phyloP scores from a whole-genome alignment of 345 rosid species.

The Citrus sinensis region DVS_A1.0 CM039165.1:26172501-26173000 shows the following conservation, averaged over 20 bases:
- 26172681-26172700: no score
- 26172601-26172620: constrained; percentile 22
- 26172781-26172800: constrained; percentile 14
- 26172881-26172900: constrained; percentile 64
- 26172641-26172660: no score
- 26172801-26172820: constrained; percentile 25
- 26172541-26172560: neutral
- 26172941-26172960: constrained; percentile 30
- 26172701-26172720: neutral
- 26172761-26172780: constrained; percentile 36
- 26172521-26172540: neutral
- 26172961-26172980: constrained; percentile 6
- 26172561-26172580: neutral
- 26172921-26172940: constrained; percentile 59
- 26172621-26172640: neutral
- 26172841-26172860: constrained; percentile 55
- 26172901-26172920: constrained; percentile 75
- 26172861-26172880: constrained; percentile 60
- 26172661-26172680: neutral
- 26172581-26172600: constrained; percentile 39
- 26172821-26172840: constrained; percentile 35
- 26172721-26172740: constrained; percentile 24
- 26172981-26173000: neutral
- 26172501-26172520: neutral
- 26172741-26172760: neutral